Base-by-base conservation (phyloP, 768 basidiomycete genomes). In the Gautieria morchelliformis region DNA sequence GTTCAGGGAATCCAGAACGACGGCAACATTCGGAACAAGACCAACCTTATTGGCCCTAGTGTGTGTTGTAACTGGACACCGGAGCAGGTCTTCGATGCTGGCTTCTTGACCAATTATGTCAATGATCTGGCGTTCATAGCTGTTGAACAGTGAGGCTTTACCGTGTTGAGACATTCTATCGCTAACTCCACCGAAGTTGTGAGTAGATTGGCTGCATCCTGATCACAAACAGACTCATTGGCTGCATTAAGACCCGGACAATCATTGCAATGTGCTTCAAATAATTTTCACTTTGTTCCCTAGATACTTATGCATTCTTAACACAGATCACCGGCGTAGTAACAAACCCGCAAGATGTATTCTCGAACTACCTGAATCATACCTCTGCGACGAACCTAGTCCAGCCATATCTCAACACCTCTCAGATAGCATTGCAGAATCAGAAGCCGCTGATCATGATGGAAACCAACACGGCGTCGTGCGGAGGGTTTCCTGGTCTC, bases 381-480 rank as follows among this genome's bases (percentile, higher is more conserved):
- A 70, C 75, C 3, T 69, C 78, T 8, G 78, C 78, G 3, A 68
- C 74, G 20, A 63, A 63, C 33, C 71, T 89, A 19, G 75, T 83
- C n/a, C 48, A 60, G 1, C 71, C 72, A 5, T 91, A 88, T 66
- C 62, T 78, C 14, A 71, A 72, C 52, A 76, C 80, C 0, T 72
- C 78, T 1, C 60, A 61, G n/a, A 65, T 71, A 22, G 77, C 76
- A 1, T 68, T 71, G 59, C 65, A 65, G 0, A 69, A 69, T 35
- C 66, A 69, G 2, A 76, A 79, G 60, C 74, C 75, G 19, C 67
- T 85, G 35, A 62, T 84, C 53, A 84, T 87, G 83, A 76, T 86
- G 60, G 85, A 88, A 68, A 85, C 82, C 12, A 86, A 86, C 53
- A 74, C 85, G 0, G 74, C 74, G 3, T 75, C 71, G 49, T 81